phyloP scores from a whole-genome alignment of 257 asterid species.

The Solanum microdontum region DNA sequence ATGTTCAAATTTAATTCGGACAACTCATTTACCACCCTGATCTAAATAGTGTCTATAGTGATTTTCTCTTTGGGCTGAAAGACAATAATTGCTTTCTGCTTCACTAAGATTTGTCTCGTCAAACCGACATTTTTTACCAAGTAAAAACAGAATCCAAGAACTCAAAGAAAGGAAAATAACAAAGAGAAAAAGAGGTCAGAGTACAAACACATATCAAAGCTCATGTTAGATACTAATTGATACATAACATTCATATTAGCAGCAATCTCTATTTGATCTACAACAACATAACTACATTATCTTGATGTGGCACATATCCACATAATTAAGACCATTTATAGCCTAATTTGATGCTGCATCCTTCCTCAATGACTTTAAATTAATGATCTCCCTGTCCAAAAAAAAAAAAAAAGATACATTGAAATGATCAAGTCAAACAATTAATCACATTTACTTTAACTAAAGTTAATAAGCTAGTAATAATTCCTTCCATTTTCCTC shows the following conservation, averaged over 20 bases:
- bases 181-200: not conserved
- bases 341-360: not conserved
- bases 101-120: not conserved
- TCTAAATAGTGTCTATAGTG: not conserved
- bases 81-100: not conserved
- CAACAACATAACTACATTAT: not conserved
- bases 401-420: not conserved
- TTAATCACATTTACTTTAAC: not conserved
- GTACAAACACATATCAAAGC: not conserved
- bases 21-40: not conserved
- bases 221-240: not conserved
- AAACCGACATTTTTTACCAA: not conserved
- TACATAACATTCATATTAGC: not conserved
- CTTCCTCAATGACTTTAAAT: conserved; percentile 22
- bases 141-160: not conserved
- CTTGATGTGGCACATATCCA: not conserved
- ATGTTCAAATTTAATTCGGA: too few relatives aligned
- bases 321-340: not conserved
- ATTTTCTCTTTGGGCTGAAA: not conserved
- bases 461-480: not conserved
- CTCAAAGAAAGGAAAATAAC: not conserved
- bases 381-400: conserved; percentile 36
- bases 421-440: not conserved
- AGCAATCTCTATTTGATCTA: not conserved
- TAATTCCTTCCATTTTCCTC: not conserved